Evolutionary conservation across 495 filamentous ascomycete species (phyloP).

Genomic region (Hypoxylon fragiforme): DNA sequence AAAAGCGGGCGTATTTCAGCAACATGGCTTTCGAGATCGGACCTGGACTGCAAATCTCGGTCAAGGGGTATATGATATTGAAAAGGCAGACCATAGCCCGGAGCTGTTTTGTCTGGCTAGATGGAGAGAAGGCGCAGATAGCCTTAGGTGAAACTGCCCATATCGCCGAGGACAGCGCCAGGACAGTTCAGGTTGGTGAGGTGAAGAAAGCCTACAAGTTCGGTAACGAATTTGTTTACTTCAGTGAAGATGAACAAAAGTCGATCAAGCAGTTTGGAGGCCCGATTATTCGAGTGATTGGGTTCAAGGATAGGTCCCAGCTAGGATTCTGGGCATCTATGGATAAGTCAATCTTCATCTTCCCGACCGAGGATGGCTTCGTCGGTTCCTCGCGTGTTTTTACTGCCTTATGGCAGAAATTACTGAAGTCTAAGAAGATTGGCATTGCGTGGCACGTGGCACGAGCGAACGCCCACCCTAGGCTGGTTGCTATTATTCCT

Average conservation of each 20-base stretch:
- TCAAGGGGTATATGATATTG: conserved; percentile 89
- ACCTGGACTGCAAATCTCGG: conserved; percentile 79
- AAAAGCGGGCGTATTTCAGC: conserved; percentile 85
- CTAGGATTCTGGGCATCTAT: conserved; percentile 84
- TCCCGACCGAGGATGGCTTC: conserved; percentile 87
- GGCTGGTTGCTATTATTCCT: conserved; percentile 79
- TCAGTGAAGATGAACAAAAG: conserved; percentile 79
- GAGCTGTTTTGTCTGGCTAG: conserved; percentile 82
- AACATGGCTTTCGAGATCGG: conserved; percentile 84
- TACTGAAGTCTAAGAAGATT: conserved; percentile 74
- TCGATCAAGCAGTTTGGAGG: conserved; percentile 73
- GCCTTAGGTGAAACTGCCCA: conserved; percentile 71
- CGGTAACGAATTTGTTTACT: conserved; percentile 85
- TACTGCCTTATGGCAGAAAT: conserved; percentile 84
- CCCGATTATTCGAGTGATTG: conserved; percentile 84
- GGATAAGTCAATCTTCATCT: conserved; percentile 87
- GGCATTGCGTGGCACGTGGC: conserved; percentile 89
- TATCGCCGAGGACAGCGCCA: conserved; percentile 72
- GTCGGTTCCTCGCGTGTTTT: conserved; percentile 93
- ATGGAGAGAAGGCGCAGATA: conserved; percentile 80
- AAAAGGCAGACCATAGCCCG: conserved; percentile 78
- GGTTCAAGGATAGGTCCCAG: conserved; percentile 81
- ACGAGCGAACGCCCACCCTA: conserved; percentile 74
- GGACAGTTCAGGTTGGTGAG: conserved; percentile 76
- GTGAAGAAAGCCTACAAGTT: conserved; percentile 95